Conservation (phyloP, 208 protist genomes). For the Leishmania tropica region DNA sequence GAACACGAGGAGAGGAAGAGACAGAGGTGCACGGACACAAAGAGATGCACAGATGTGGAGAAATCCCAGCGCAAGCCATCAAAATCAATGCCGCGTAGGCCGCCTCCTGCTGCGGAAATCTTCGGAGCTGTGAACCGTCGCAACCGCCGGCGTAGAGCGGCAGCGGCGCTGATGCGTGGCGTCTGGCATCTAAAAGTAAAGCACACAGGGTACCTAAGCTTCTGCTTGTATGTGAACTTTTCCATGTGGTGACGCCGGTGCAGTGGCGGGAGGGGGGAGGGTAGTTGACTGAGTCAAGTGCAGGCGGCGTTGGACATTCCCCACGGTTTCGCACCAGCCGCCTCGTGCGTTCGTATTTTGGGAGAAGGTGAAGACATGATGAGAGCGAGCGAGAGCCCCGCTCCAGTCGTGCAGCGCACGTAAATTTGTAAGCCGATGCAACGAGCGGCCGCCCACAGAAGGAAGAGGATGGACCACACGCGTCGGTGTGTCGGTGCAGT, state of each 20-base stretch:
- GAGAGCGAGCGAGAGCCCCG: neutral
- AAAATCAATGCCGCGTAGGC: neutral
- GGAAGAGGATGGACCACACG: neutral
- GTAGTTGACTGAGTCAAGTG: neutral
- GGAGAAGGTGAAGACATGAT: neutral
- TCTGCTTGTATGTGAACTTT: neutral
- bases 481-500: neutral
- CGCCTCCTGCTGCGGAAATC: neutral
- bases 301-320: neutral
- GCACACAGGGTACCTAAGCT: no score
- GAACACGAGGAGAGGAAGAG: neutral
- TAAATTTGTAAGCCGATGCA: neutral
- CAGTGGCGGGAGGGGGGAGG: neutral
- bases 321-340: neutral
- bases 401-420: neutral
- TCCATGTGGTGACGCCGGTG: neutral
- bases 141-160: neutral
- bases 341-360: neutral
- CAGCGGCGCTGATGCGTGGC: neutral
- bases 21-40: neutral
- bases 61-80: neutral
- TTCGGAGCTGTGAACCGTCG: neutral
- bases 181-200: neutral
- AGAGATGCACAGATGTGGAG: neutral
- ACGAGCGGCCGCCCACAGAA: neutral